phyloP scores from a whole-genome alignment of 2,329 filamentous ascomycete genomes.

The Trichophyton equinum region DNA sequence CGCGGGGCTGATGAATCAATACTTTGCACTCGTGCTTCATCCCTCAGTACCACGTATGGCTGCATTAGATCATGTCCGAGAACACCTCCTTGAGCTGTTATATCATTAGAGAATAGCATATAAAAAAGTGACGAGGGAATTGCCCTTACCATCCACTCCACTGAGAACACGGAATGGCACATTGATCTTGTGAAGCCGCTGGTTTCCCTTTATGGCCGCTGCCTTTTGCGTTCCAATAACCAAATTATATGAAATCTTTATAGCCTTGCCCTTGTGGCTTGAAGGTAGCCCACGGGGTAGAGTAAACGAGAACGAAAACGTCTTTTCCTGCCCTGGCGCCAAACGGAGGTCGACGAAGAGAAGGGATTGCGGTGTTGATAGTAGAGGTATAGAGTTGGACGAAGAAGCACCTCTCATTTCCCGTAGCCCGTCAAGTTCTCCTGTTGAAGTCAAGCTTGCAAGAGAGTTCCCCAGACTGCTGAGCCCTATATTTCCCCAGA shows the following conservation, averaged over 20 bases:
- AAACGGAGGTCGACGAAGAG: slow-evolving; percentile 87
- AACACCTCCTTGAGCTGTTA: slow-evolving; percentile 59
- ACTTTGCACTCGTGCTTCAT: slow-evolving; percentile 58
- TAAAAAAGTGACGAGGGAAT: not conserved
- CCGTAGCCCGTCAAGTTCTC: slow-evolving; percentile 82
- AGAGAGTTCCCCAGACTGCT: slow-evolving; percentile 76
- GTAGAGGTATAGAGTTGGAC: slow-evolving; percentile 72
- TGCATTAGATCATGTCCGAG: slow-evolving; percentile 89
- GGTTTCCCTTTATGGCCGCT: slow-evolving; percentile 63
- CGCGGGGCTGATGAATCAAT: slow-evolving; percentile 26
- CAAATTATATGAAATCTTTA: slow-evolving; percentile 85
- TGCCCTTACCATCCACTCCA: slow-evolving; percentile 60
- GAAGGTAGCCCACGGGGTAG: slow-evolving; percentile 84
- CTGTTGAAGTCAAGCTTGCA: slow-evolving; percentile 71
- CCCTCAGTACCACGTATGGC: slow-evolving; percentile 78
- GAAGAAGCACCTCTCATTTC: slow-evolving; percentile 85
- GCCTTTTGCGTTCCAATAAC: slow-evolving; percentile 84
- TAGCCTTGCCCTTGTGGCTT: slow-evolving; percentile 77
- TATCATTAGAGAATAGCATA: slow-evolving; percentile 3
- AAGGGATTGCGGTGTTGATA: slow-evolving; percentile 93
- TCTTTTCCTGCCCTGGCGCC: slow-evolving; percentile 74
- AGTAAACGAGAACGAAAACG: slow-evolving; percentile 75
- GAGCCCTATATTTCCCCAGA: slow-evolving; percentile 79
- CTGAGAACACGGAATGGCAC: slow-evolving; percentile 87
- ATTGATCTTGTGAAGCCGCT: slow-evolving; percentile 74